These are phyloP conservation scores for Leishmania lainsoni DNA, from an alignment of 208 protist species.

Conservation along the genomic window DNA sequence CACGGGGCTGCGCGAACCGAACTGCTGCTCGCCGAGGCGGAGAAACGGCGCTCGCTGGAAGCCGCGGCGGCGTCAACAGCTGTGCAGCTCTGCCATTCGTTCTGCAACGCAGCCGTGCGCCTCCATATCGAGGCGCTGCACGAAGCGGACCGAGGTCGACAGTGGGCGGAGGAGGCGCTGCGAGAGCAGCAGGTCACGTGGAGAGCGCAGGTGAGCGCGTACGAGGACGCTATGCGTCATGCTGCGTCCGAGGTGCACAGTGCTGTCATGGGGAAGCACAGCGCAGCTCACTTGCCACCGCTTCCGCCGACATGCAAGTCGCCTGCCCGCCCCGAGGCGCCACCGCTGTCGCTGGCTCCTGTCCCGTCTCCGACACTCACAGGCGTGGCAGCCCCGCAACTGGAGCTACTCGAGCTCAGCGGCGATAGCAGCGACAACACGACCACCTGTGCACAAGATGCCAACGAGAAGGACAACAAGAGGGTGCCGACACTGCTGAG, in stretches of 20 bases:
- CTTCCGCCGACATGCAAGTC: background rate
- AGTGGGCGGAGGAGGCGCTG: background rate
- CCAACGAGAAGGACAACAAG: background rate
- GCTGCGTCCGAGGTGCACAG: slow-evolving; percentile 35
- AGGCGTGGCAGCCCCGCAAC: background rate
- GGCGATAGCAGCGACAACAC: background rate
- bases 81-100: background rate
- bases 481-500: background rate
- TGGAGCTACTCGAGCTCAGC: background rate
- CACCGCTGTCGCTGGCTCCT: background rate
- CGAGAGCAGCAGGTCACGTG: slow-evolving; percentile 23
- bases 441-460: background rate
- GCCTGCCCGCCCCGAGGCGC: background rate
- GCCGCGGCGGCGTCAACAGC: background rate
- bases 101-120: background rate
- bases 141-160: background rate
- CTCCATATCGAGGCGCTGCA: background rate
- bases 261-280: background rate
- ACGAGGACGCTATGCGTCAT: slow-evolving; percentile 42
- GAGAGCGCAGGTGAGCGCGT: slow-evolving; percentile 23
- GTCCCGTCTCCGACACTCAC: background rate
- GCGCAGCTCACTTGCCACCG: background rate
- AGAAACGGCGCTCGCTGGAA: slow-evolving; percentile 3
- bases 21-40: slow-evolving; percentile 18
- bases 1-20: background rate